Evolutionary conservation across 1,284 basidiomycete species (phyloP).

Genomic region (Pseudozyma sp.): DNA sequence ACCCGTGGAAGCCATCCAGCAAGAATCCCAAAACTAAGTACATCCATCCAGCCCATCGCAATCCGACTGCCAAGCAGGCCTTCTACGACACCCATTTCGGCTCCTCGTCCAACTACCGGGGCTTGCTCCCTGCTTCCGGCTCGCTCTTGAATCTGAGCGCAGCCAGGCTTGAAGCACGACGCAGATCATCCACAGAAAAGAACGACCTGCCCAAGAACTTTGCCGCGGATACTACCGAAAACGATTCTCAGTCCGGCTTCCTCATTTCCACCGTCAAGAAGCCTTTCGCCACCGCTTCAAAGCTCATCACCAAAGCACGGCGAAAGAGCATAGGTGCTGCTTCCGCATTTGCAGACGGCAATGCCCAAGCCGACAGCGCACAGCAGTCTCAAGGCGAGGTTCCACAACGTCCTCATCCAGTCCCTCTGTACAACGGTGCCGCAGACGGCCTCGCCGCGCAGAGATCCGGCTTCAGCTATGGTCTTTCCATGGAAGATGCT

Average conservation of each 20-base stretch:
- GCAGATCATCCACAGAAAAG: slow-evolving; percentile 23
- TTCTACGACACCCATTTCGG: slow-evolving; percentile 61
- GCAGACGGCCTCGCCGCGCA: slow-evolving; percentile 31
- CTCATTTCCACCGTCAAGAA: slow-evolving; percentile 31
- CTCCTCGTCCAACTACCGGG: slow-evolving; percentile 43
- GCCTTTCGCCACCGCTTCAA: slow-evolving; percentile 26
- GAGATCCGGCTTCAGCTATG: slow-evolving; percentile 41
- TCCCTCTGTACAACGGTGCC: slow-evolving; percentile 11
- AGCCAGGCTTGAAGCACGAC: slow-evolving; percentile 5
- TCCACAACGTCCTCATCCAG: slow-evolving; percentile 19
- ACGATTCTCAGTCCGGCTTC: not conserved
- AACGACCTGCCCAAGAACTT: not conserved
- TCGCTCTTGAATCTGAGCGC: slow-evolving; percentile 8
- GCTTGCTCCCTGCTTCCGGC: slow-evolving; percentile 26
- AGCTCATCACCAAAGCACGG: slow-evolving; percentile 26
- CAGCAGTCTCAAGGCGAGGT: not conserved
- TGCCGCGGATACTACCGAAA: not conserved
- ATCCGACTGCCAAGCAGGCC: slow-evolving; percentile 57
- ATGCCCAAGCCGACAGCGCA: not conserved
- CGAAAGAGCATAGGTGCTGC: slow-evolving; percentile 18
- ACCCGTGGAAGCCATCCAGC: slow-evolving; percentile 37
- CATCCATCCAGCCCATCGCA: slow-evolving; percentile 51
- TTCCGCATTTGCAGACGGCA: not conserved
- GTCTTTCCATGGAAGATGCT: slow-evolving; percentile 37
- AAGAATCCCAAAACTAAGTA: slow-evolving; percentile 22